These are phyloP conservation scores for Penicillium paneum DNA, from an alignment of 2,329 filamentous ascomycete genomes.

Conservation along the genomic window DNA sequence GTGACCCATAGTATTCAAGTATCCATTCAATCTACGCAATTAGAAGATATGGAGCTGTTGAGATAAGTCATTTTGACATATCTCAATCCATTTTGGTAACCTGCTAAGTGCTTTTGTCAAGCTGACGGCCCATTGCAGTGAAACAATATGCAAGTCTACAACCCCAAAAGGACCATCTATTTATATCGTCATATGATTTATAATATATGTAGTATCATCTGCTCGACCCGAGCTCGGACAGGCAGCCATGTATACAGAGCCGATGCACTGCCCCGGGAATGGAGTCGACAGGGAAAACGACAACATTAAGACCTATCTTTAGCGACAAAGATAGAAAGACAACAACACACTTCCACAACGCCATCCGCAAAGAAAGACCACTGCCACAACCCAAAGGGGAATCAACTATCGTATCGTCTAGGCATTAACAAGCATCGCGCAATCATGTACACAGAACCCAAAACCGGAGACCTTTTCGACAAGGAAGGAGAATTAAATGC, in stretches of 20 bases:
- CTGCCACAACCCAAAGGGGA: constrained; percentile 5
- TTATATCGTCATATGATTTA: not conserved
- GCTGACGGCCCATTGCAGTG: not conserved
- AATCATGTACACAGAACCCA: not conserved
- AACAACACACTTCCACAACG: not conserved
- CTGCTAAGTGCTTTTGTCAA: not conserved
- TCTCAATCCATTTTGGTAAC: not conserved
- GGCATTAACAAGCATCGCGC: not conserved
- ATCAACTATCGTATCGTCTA: constrained; percentile 9
- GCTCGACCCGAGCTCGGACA: not conserved
- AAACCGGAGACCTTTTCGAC: not conserved
- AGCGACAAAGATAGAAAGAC: not conserved
- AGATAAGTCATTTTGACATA: not conserved
- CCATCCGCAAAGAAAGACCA: not conserved
- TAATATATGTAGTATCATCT: not conserved
- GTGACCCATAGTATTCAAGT: not conserved
- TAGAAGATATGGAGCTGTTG: not conserved
- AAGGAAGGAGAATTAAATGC: not conserved
- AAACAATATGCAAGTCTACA: not conserved
- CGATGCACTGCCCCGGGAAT: not conserved
- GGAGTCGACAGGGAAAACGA: not conserved
- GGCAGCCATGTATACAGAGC: not conserved
- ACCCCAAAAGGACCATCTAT: not conserved
- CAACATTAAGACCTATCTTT: not conserved
- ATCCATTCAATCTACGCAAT: not conserved